These are phyloP conservation scores for Beauveria sp. DNA, from an alignment of 2,329 filamentous ascomycete species.

Conservation along the genomic window DNA sequence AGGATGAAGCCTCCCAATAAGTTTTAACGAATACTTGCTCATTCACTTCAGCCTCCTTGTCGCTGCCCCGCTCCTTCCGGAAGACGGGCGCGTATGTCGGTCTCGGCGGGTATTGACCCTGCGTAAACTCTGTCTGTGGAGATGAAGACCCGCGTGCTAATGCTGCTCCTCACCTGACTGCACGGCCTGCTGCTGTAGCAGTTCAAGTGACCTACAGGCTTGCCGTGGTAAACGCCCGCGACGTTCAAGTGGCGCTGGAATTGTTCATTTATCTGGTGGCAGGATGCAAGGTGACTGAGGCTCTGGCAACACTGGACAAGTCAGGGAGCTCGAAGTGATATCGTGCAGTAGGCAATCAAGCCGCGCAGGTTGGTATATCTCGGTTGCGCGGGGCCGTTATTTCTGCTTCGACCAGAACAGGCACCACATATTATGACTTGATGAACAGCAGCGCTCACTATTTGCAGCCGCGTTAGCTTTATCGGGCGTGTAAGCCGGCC, in stretches of 20 bases:
- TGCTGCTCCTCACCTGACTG: not conserved
- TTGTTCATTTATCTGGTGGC: not conserved
- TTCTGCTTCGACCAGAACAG: not conserved
- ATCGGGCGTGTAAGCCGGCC: not conserved
- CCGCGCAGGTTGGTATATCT: not conserved
- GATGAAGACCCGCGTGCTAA: slow-evolving; percentile 1
- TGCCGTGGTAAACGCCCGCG: not conserved
- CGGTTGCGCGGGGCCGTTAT: not conserved
- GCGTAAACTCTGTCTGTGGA: not conserved
- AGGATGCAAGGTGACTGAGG: not conserved
- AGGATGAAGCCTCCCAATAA: too few species aligned
- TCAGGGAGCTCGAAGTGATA: not conserved
- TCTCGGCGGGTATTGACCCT: slow-evolving; percentile 1
- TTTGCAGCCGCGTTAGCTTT: not conserved
- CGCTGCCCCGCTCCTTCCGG: not conserved
- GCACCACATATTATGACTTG: too few species aligned
- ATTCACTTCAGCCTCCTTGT: not conserved
- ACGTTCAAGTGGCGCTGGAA: not conserved
- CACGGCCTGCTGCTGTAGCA: too few species aligned
- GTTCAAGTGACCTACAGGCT: not conserved
- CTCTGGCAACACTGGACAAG: not conserved
- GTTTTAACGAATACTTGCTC: not conserved
- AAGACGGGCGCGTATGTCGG: slow-evolving; percentile 5
- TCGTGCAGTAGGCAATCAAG: not conserved
- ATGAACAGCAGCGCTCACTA: not conserved